These are phyloP conservation scores for Penicillium antarcticum DNA, from an alignment of 495 filamentous ascomycete genomes.

Conservation along the genomic window DNA sequence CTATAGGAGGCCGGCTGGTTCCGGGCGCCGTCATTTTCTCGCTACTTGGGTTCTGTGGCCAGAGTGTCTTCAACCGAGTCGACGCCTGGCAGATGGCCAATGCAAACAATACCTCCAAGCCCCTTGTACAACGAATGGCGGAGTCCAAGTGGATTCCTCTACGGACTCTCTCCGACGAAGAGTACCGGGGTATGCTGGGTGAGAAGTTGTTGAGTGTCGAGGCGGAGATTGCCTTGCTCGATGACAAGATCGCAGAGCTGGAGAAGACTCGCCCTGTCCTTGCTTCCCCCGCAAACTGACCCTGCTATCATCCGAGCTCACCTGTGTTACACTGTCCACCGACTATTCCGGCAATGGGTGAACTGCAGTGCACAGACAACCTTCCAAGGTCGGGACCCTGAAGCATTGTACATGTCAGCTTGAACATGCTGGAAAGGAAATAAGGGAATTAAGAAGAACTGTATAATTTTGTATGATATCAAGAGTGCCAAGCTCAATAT, in stretches of 20 bases:
- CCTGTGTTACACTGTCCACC: conserved; percentile 9
- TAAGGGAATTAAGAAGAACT: background rate
- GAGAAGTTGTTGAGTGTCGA: conserved; percentile 77
- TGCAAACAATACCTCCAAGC: conserved; percentile 33
- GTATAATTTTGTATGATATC: conserved; percentile 6
- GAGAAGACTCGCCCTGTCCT: conserved; percentile 27
- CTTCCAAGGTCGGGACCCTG: background rate
- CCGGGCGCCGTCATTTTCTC: conserved; percentile 64
- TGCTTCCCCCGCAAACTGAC: conserved; percentile 6
- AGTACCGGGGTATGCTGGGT: conserved; percentile 71
- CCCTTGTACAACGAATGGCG: conserved; percentile 47
- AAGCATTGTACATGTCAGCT: conserved; percentile 5
- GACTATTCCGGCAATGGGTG: conserved; percentile 7
- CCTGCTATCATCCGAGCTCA: background rate
- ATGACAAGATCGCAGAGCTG: conserved; percentile 70
- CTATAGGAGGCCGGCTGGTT: conserved; percentile 45
- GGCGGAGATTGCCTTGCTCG: conserved; percentile 79
- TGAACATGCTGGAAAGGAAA: conserved; percentile 7
- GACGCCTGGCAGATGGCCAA: conserved; percentile 45
- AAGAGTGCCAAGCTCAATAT: background rate
- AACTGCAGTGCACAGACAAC: conserved; percentile 20
- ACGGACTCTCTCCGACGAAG: conserved; percentile 68
- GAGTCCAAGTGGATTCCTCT: conserved; percentile 81
- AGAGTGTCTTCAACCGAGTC: conserved; percentile 54
- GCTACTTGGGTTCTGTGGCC: conserved; percentile 57